Percentiles rank a stretch among this genome's conserved stretches.
Evolutionary conservation across 441 rosid genomes (phyloP).

Genomic region (Pelargonium fulgidum): DNA sequence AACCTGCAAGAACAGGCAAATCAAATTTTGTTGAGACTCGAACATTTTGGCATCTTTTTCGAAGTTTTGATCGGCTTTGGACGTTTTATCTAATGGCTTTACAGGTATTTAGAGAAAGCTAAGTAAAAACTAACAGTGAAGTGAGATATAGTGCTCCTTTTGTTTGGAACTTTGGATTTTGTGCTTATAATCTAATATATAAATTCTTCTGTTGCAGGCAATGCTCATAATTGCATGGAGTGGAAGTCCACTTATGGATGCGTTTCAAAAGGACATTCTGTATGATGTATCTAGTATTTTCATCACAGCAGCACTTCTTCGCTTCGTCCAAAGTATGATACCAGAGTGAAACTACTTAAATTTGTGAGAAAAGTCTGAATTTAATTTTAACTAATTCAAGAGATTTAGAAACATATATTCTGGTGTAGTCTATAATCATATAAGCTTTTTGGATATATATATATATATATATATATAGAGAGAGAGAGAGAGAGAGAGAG

Average conservation of each 20-base stretch:
- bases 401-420: too few species aligned
- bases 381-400: neutral
- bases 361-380: neutral
- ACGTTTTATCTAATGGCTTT: constrained; percentile 82
- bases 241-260: constrained; percentile 15
- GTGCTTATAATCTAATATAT: neutral
- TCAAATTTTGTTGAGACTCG: constrained; percentile 66
- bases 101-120: constrained; percentile 46
- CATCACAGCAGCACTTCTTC: too few species aligned
- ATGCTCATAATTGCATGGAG: constrained; percentile 82
- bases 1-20: constrained; percentile 74
- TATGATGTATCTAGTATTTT: neutral
- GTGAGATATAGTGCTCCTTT: neutral
- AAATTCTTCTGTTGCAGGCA: constrained; percentile 45
- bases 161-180: constrained; percentile 10
- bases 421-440: too few species aligned
- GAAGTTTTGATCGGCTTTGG: constrained; percentile 38
- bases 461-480: neutral
- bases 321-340: too few species aligned
- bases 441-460: too few species aligned
- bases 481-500: too few species aligned
- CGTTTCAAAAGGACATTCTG: neutral
- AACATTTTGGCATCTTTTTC: constrained; percentile 22
- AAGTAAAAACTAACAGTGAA: neutral
- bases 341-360: too few species aligned